Evolutionary conservation across 768 basidiomycete species (phyloP).

Genomic region (Rhodotorula toruloides): DNA sequence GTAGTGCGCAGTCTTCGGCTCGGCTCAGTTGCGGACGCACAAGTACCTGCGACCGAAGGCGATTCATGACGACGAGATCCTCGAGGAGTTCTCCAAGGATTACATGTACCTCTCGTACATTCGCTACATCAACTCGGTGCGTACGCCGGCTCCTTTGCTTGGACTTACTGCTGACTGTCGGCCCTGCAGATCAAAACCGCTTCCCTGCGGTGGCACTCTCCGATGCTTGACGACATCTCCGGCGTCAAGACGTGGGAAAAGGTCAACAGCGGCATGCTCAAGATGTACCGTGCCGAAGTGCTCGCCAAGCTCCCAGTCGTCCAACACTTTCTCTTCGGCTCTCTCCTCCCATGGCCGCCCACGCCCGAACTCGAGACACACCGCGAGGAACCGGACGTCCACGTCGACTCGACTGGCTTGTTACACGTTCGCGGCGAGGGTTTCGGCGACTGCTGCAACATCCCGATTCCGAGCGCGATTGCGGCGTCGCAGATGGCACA

Average conservation of each 20-base stretch:
- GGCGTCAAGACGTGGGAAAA: slow-evolving; percentile 71
- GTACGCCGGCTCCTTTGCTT: not conserved
- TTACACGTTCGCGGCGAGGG: slow-evolving; percentile 47
- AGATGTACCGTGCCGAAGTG: slow-evolving; percentile 96
- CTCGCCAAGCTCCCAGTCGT: slow-evolving; percentile 90
- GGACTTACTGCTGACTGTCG: not conserved
- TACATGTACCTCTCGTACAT: slow-evolving; percentile 99
- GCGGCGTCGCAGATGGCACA: slow-evolving; percentile 61
- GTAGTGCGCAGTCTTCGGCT: slow-evolving; percentile 59
- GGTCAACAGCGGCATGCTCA: slow-evolving; percentile 91
- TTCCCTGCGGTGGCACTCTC: slow-evolving; percentile 93
- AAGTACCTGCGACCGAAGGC: slow-evolving; percentile 85
- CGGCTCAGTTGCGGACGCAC: slow-evolving; percentile 73
- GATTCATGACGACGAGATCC: slow-evolving; percentile 82
- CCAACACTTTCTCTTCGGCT: slow-evolving; percentile 93
- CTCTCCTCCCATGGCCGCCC: slow-evolving; percentile 53
- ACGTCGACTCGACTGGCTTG: slow-evolving; percentile 40
- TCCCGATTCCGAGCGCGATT: slow-evolving; percentile 75
- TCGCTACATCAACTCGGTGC: slow-evolving; percentile 76
- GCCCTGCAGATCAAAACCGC: slow-evolving; percentile 80
- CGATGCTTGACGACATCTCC: slow-evolving; percentile 91
- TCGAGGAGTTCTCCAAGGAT: slow-evolving; percentile 82
- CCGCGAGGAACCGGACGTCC: slow-evolving; percentile 20
- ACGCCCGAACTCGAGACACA: slow-evolving; percentile 17
- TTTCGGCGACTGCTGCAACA: slow-evolving; percentile 78